Evolutionary conservation across 352 stramenopile genomes (phyloP), one percentile per base, ranked within the genome.

Genomic region (Pythium aristosporum): DNA sequence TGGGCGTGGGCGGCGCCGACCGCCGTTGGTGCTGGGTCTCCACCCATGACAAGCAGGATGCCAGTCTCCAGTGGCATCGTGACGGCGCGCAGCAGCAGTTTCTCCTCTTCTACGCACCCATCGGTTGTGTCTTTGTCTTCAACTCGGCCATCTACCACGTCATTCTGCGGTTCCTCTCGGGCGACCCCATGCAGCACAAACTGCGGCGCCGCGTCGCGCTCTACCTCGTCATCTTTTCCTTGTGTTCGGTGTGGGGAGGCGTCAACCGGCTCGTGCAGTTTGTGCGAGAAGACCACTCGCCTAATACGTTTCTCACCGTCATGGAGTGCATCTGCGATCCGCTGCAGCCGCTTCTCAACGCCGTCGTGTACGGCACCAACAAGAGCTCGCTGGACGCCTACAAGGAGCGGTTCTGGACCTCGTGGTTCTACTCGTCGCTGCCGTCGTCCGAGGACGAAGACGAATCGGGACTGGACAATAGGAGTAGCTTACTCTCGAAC

Each of bases 1-100:
- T 92, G 44, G 81, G 81, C 58, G 80, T 92, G 5, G 83, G 83
- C 28, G 70, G 72, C 18, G 81, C 83, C 7, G 83, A 92, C 57
- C 83, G 83, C 1, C 76, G 69, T 18, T 92, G 83, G 83, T 92
- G 83, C 55, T 92, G 83, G 83, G 89, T 92, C 57, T 74, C 81
- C 4, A 76, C 84, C 1, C 79, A 87, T 34, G 42, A 68, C 0
- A 74, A 71, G 10, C 23, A 77, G 10, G 65, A 86, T n/a, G 65
- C 68, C 11, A 30, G 53, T 6, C 32, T 57, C 1, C 39, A 66
- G 2, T 92, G 80, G 80, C 68, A 59, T 34, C 61, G 72, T 9
- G 67, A 80, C 32, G 83, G 83, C 23, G 83, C 83, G 28, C 34
- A 69, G 42, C 80, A 87, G 52, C 83, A 92, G 64, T 55, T 90